Base-by-base conservation (phyloP, 352 stramenopile genomes). In the Phytophthora sp. region DNA sequence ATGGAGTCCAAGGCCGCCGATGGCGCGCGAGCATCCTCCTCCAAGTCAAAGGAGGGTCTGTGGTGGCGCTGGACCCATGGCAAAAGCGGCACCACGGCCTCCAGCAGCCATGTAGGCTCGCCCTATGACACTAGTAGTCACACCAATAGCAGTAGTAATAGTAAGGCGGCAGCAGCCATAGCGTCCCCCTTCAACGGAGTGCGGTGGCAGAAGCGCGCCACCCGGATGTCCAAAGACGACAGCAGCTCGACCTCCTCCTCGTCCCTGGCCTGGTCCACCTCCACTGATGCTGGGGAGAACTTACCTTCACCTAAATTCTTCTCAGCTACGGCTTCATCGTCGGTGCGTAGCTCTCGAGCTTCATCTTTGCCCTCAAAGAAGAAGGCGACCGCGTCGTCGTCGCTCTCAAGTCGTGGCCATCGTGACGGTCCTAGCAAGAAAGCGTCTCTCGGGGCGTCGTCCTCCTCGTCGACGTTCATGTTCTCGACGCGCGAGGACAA, bases 41-140 rank as follows among this genome's bases (percentile, higher is more conserved):
- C 62, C 47, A 69, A 70, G 30, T 57, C 44, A 3, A 71, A 71
- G 33, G 79, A 82, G 7, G 57, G 59, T 36, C 63, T 76, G 18
- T 93, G 84, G 86, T 93, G 82, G 86, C 80, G 82, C 54, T 94
- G 84, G 84, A 90, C 74, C 2, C 82, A 89, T 45, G 86, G 84
- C 56, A 88, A 85, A 61, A 93, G 82, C 53, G 84, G 84, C 56
- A 85, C 63, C 35, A 62, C 65, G 30, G 49, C 67, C 16, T 56
- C 69, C 31, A 73, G 62, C 31, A 65, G 65, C 36, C 50, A 66
- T 26, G 31, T 62, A 46, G 51, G 26, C 54, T 63, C 27, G 23
- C 27, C 49, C 27, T 46, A 66, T 30, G 54, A 61, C 42, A 47
- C 18, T 39, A 72, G n/a, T 66, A 69, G 42, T 66, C 50, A 58